These are phyloP conservation scores for Oehlia diaphana DNA, from an alignment of 192 early-diverging fungal species.

Conservation along the genomic window DNA sequence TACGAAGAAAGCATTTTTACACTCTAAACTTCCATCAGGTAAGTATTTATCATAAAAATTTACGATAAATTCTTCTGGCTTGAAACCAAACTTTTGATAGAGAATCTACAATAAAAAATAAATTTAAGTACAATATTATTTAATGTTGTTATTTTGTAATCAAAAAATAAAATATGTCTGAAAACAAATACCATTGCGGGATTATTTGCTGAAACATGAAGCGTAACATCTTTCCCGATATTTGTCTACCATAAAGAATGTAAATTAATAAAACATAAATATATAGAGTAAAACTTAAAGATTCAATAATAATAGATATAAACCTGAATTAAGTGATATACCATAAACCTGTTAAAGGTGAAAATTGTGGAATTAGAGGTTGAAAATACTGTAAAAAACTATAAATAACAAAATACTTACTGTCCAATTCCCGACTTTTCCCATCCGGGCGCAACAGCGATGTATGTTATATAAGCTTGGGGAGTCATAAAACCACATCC, in stretches of 20 bases:
- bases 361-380: neutral
- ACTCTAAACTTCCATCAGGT: constrained; percentile 65
- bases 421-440: constrained; percentile 79
- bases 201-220: constrained; percentile 93
- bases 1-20: constrained; percentile 89
- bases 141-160: neutral
- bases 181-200: constrained; percentile 71
- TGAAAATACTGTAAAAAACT: neutral
- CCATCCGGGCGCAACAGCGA: constrained; percentile 86
- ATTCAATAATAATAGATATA: neutral
- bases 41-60: constrained; percentile 92
- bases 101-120: constrained; percentile 54
- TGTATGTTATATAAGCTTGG: constrained; percentile 86
- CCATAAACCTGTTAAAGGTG: constrained; percentile 59
- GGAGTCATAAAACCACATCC: constrained; percentile 94
- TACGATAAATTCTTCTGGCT: constrained; percentile 88
- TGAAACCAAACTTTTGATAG: constrained; percentile 93
- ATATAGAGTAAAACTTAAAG: too few relatives aligned
- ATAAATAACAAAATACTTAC: constrained; percentile 36
- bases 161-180: neutral
- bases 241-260: constrained; percentile 39
- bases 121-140: constrained; percentile 4
- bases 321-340: constrained; percentile 81
- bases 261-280: constrained; percentile 7
- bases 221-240: constrained; percentile 77